Conservation (phyloP, 2,329 filamentous ascomycete genomes). For the Nigrospora sphaerica region DNA sequence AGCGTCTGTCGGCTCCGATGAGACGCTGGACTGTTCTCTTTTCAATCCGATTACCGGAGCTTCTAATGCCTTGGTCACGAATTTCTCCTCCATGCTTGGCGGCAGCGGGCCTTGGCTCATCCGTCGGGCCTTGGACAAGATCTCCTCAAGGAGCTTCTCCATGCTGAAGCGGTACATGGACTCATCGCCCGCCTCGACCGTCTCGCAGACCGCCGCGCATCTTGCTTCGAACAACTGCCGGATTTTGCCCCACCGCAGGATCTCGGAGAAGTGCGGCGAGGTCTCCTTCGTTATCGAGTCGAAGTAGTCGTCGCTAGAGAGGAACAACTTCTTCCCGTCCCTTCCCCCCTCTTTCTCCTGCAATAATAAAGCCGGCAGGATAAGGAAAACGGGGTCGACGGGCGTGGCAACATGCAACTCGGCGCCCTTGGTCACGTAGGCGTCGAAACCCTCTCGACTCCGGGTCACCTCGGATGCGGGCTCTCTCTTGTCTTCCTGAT, state of each 20-base stretch:
- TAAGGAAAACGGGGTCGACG: constrained; percentile 76
- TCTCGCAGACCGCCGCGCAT: constrained; percentile 70
- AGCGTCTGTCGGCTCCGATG: constrained; percentile 28
- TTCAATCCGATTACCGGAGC: constrained; percentile 66
- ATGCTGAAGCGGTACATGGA: constrained; percentile 76
- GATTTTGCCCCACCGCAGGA: constrained; percentile 43
- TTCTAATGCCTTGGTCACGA: constrained; percentile 70
- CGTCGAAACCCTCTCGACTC: constrained; percentile 5
- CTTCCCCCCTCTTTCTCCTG: constrained; percentile 27
- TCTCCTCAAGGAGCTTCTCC: constrained; percentile 56
- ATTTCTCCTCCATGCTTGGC: constrained; percentile 75
- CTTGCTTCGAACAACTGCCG: constrained; percentile 52
- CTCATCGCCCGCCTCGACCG: constrained; percentile 75
- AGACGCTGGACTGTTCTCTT: constrained; percentile 32
- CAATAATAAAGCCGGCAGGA: constrained; percentile 63
- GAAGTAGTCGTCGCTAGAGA: constrained; percentile 65
- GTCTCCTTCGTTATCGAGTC: constrained; percentile 51
- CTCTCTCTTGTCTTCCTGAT: constrained; percentile 9
- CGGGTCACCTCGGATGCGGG: constrained; percentile 10
- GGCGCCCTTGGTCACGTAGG: constrained; percentile 53
- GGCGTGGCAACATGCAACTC: constrained; percentile 79
- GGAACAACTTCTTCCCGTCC: constrained; percentile 53
- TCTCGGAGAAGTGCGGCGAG: constrained; percentile 50
- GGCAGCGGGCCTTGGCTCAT: constrained; percentile 65
- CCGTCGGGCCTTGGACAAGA: constrained; percentile 64